Conservation (phyloP, 208 protist species). For the Crithidia mellificae region DNA sequence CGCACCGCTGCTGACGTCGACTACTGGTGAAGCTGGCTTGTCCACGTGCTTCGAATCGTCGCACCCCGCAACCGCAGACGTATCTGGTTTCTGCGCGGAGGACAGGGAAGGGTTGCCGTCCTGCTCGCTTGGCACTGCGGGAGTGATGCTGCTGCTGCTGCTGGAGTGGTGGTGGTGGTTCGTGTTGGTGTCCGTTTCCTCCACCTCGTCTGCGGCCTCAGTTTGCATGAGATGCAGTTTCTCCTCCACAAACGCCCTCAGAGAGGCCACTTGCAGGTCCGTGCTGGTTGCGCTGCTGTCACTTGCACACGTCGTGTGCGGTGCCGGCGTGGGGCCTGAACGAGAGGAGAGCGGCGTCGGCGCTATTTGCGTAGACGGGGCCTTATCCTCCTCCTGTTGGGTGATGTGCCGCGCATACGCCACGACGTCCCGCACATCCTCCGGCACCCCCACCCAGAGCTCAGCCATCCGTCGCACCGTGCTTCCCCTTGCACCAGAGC, state of each 20-base stretch:
- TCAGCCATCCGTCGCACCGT: not conserved
- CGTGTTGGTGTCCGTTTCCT: too few species aligned
- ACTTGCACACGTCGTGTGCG: too few species aligned
- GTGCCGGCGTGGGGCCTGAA: too few species aligned
- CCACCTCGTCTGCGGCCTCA: not conserved
- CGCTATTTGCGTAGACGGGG: too few species aligned
- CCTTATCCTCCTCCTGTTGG: slow-evolving; percentile 17
- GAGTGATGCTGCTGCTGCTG: not conserved
- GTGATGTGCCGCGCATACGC: slow-evolving; percentile 17
- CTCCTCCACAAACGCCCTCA: slow-evolving; percentile 20
- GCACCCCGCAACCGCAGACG: too few species aligned
- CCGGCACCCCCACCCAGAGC: not conserved
- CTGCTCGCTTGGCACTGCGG: not conserved
- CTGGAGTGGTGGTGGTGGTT: not conserved
- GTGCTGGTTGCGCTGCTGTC: too few species aligned
- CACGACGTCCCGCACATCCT: slow-evolving; percentile 33
- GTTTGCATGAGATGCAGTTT: slow-evolving; percentile 24
- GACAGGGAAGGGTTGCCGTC: too few species aligned
- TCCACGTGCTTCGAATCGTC: too few species aligned
- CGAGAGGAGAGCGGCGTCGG: too few species aligned
- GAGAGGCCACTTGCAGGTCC: slow-evolving; percentile 1
- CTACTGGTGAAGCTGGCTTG: not conserved
- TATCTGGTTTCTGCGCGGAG: too few species aligned
- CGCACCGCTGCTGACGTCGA: slow-evolving; percentile 1
- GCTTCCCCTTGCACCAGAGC: not conserved